Conservation (phyloP, 371 early-diverging fungal genomes). For the Mortierella sp. region DNA sequence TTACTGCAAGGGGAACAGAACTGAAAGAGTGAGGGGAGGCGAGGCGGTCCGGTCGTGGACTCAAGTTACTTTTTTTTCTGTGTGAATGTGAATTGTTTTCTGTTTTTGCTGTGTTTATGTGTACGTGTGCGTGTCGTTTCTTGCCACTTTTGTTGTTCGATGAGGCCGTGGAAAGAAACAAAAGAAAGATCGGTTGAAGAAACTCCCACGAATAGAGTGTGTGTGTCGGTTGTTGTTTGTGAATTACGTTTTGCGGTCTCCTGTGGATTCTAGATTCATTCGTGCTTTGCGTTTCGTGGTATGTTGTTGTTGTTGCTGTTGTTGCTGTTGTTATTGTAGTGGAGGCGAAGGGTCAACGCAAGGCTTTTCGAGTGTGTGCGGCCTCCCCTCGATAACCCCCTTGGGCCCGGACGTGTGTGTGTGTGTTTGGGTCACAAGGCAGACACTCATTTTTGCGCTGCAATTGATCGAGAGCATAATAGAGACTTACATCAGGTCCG, state of each 20-base stretch:
- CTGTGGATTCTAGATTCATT: neutral
- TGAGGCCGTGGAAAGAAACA: neutral
- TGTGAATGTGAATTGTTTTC: neutral
- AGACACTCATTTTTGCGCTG: neutral
- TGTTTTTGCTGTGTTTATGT: neutral
- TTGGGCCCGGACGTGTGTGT: neutral
- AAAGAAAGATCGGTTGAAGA: neutral
- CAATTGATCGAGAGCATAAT: neutral
- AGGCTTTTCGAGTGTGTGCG: neutral
- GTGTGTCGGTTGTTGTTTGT: neutral
- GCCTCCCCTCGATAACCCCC: neutral
- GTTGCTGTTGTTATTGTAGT: neutral
- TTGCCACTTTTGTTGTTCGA: neutral
- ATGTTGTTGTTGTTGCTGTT: neutral
- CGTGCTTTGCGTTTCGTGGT: neutral
- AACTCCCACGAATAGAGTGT: neutral
- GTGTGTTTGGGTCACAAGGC: slow-evolving; percentile 5
- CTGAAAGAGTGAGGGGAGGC: neutral
- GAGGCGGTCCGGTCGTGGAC: neutral
- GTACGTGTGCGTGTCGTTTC: neutral
- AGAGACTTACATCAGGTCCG: slow-evolving; percentile 77
- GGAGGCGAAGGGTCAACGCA: neutral
- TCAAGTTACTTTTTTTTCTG: neutral
- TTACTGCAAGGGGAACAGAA: neutral
- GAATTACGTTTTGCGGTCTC: neutral